Conservation (phyloP, 768 basidiomycete species). For the Naematelia encephala region DNA sequence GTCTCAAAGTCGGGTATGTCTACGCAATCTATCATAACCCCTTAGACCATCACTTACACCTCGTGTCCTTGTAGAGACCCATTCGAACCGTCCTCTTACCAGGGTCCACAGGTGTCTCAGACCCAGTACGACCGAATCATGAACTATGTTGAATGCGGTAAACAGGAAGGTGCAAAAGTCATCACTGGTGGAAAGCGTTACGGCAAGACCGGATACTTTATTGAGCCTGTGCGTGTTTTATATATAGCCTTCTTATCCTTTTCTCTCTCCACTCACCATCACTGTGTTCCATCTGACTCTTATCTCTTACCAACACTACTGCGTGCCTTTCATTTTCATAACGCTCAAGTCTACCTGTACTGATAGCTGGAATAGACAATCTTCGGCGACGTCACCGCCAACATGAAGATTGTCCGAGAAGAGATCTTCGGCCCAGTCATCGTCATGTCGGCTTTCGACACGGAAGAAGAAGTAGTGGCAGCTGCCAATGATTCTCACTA, state of each 20-base stretch:
- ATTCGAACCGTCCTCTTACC: constrained; percentile 68
- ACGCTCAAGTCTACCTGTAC: background rate
- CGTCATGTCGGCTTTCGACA: constrained; percentile 74
- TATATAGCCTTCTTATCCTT: too few relatives aligned
- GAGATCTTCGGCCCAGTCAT: constrained; percentile 97
- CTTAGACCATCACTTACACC: background rate
- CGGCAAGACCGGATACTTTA: constrained; percentile 77
- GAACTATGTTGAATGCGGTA: constrained; percentile 74
- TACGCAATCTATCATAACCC: background rate
- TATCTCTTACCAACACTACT: too few relatives aligned
- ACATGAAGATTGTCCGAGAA: constrained; percentile 78
- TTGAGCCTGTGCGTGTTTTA: constrained; percentile 53
- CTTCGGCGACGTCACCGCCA: constrained; percentile 65
- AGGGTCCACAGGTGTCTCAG: constrained; percentile 73
- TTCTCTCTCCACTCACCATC: too few relatives aligned
- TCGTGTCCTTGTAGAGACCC: constrained; percentile 56
- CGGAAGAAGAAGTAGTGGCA: constrained; percentile 67
- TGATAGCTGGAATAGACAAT: constrained; percentile 56
- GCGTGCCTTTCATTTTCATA: too few relatives aligned
- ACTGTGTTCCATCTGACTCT: too few relatives aligned
- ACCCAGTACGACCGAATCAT: constrained; percentile 57
- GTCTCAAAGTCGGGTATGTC: constrained; percentile 62
- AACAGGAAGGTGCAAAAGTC: constrained; percentile 64
- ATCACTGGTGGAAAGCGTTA: constrained; percentile 64
- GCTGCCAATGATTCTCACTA: constrained; percentile 85